Conservation (phyloP, 352 stramenopile species). For the Pythium oligandrum region DNA sequence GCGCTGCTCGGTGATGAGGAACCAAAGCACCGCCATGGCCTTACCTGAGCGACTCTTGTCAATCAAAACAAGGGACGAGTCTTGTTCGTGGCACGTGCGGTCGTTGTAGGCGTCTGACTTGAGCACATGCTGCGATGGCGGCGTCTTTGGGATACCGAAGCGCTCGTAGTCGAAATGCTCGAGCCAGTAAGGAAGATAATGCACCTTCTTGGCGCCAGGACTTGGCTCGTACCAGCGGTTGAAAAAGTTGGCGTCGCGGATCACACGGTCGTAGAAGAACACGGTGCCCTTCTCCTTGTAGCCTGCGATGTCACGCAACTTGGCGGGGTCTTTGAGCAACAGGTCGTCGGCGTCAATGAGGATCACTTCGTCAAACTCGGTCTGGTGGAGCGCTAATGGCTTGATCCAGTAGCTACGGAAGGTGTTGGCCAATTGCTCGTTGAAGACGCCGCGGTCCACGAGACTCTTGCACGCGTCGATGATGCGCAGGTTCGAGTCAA, state of each 20-base stretch:
- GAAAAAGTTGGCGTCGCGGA: constrained; percentile 40
- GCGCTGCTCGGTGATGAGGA: constrained; percentile 58
- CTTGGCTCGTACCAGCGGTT: constrained; percentile 18
- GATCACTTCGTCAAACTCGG: constrained; percentile 23
- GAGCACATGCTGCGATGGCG: constrained; percentile 32
- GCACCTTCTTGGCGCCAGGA: constrained; percentile 21
- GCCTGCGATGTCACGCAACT: constrained; percentile 25
- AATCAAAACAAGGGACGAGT: constrained; percentile 48
- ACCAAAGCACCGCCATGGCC: constrained; percentile 58
- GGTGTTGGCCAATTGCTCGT: constrained; percentile 9
- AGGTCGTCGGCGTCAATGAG: constrained; percentile 52
- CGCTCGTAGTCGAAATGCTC: constrained; percentile 48
- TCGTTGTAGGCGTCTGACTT: constrained; percentile 36
- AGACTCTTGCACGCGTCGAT: constrained; percentile 28
- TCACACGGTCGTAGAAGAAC: constrained; percentile 70
- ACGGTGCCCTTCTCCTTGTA: constrained; percentile 43
- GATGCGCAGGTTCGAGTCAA: constrained; percentile 22
- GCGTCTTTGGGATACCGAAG: constrained; percentile 27
- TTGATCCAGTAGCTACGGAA: constrained; percentile 34
- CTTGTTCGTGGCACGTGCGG: constrained; percentile 50
- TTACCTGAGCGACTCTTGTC: constrained; percentile 48
- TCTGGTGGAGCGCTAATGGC: constrained; percentile 26
- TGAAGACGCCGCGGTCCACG: constrained; percentile 13
- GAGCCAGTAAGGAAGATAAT: constrained; percentile 45
- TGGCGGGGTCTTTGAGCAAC: constrained; percentile 36